Evolutionary conservation across 129 eudicot genomes (phyloP), one percentile per base, ranked within the genome.

Genomic region (Chrysanthemum makinoi): DNA sequence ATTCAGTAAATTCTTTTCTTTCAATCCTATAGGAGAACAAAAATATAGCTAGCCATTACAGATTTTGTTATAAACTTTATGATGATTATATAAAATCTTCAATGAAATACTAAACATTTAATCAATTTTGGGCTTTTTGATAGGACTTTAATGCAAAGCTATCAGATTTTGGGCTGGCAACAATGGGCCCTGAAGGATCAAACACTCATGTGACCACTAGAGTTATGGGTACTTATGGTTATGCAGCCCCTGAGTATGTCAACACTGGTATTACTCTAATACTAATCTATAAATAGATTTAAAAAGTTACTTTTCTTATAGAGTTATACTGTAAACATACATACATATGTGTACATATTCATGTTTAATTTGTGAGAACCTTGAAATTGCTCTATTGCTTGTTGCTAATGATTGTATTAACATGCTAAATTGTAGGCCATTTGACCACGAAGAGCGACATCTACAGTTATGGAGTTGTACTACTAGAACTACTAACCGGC

Each of bases 181-280:
- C 87, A 66, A 87, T 91, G 95, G 97, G 97, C 0, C 95, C 97
- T 2, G 97, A 87, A 83, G 95, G 95, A 75, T 87, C 95, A 70
- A 88, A 91, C 22, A 85, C 95, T 16, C 95, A 91, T 79, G 97
- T 91, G 51, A 87, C 95, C 1, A 91, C 97, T 19, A 81, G 95
- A 75, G 97, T 91, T 5, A 87, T 91, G 95, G 97, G 97, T 6
- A 91, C 97, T 3, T 91, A 91, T 43, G 97, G 97, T 52, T 91
- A 91, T 77, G 97, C 97, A 17, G 95, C 97, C n/a, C 97, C 97
- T 46, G 97, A 91, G 79, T 91, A 91, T 66, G 75, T 91, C 15
- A 87, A 82, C 83, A 91, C 97, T 2, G 97, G 97, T 91, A 85
- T 47, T 6, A 5, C 12, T 55, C 58, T 65, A 17, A 33, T 33